Evolutionary conservation across 306 rosid species (phyloP), one percentile per base, ranked within the genome.

Genomic region (Cucurbita argyrosperma): DNA sequence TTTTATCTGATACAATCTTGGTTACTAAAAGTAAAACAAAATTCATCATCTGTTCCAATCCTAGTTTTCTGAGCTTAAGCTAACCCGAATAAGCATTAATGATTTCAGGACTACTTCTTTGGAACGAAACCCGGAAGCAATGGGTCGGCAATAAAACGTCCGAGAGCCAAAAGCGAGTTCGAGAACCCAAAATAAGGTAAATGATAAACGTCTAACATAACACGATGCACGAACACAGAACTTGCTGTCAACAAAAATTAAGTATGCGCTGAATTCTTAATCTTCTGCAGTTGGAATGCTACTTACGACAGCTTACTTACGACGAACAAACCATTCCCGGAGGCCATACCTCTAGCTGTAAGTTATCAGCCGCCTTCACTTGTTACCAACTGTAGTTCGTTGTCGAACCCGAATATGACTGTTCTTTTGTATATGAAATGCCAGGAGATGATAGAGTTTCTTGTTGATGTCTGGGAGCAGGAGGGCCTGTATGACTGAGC

Each of bases 401-500:
- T 16, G 63, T 72, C n/a, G 38, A 39, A 6, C 8, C 51, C 18
- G 30, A 56, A 64, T 39, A 77, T 82, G 60, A 72, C 75, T 62
- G 77, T 54, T 75, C 53, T 38, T 10, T 56, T 46, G 42, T n/a
- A 46, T 66, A 62, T 49, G 62, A 77, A 63, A 68, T 81, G 67
- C 10, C 93, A 93, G 98, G 98, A 93, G 80, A 93, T 93, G 97
- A 90, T 78, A 72, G 73, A 67, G 56, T 67, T 67, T 67, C 73
- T 67, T 46, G 56, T 67, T 45, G 73, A 67, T 46, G 73, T 86
- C 18, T 93, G 97, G 97, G 98, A 90, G 82, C 80, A 83, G 58
- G 97, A 89, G 53, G 97, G 96, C 76, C 60, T 89, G 56, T 89
- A 90, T 77, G 98, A 89, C 74, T 89, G 85, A 93, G 58, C 75